Base-by-base conservation (phyloP, 176 grass and related monocot species). In the Avena atlantica region DNA sequence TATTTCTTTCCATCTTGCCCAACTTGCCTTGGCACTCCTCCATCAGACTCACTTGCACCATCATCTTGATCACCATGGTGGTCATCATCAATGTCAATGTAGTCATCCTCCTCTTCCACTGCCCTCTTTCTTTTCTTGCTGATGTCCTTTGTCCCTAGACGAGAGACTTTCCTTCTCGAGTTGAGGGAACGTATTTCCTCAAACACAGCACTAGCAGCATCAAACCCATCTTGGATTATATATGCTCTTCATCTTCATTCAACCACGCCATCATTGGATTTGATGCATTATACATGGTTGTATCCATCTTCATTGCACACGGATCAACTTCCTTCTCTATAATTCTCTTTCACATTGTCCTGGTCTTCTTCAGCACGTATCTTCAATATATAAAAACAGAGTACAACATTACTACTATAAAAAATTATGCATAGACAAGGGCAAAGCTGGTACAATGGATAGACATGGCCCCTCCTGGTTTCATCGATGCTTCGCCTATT, bases 301-400 rank as follows among this genome's bases (percentile, higher is more conserved):
- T 63, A 63, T 63, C 60, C 60, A 63, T 63, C 60, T 25, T 63
- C 60, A 63, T 25, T 62, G n/a, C 60, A 63, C 60, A 63, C 4
- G 21, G 10, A 63, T 63, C 60, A 63, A 63, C 8, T 25, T 63
- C 60, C n/a, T 25, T 63, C 21, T 23, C 3, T 63, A 25, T 25
- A 11, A 25, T 11, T 63, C 53, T 19, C 5, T 1, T 11, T 63
- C 60, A 63, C 9, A 4, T 2, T 2, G 20, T 63, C 60, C 25
- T 63, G 8, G 0, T 61, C 58, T 63, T 63, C 60, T 63, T 13
- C 60, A 12, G 60, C 60, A 63, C 63, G 25, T 31, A 66, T 5
- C 25, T 66, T 31, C 63, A 66, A 25, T n/a, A 10, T 61, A 6
- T 65, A 2, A 31, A 66, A 66, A 66, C 63, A 66, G 7, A 66